Percentiles rank a stretch among this genome's conserved stretches.
Evolutionary conservation across 2,329 filamentous ascomycete species (phyloP).

Genomic region (Colletotrichum cordylinicola): DNA sequence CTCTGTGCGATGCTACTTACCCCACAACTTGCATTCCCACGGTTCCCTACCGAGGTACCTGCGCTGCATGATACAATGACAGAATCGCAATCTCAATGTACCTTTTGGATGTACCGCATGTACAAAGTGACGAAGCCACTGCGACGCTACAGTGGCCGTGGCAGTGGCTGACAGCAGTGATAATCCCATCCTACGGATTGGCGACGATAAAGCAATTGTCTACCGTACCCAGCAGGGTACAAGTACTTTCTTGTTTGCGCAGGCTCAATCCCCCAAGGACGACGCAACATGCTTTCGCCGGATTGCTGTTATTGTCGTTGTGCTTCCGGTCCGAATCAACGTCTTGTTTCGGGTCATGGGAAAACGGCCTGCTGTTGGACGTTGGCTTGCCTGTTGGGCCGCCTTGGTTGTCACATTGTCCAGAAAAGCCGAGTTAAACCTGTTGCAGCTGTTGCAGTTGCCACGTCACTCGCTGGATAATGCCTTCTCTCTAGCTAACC

Average conservation of each 20-base stretch:
- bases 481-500: background rate
- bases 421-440: background rate
- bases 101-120: background rate
- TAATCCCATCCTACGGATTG: background rate
- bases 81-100: background rate
- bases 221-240: background rate
- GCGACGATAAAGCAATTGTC: background rate
- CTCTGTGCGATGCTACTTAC: conserved; percentile 12
- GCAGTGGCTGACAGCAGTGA: background rate
- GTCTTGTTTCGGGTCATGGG: background rate
- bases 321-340: background rate
- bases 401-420: background rate
- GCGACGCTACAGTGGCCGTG: background rate
- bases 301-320: background rate
- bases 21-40: conserved; percentile 13
- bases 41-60: background rate
- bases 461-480: background rate
- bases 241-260: background rate
- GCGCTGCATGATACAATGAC: background rate
- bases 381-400: background rate
- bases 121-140: background rate
- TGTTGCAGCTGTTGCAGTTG: background rate
- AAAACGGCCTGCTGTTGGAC: background rate
- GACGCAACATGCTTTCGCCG: background rate
- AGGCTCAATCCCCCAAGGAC: background rate